phyloP scores from a whole-genome alignment of 2,329 filamentous ascomycete species.

The Clarireedia homoeocarpa region DNA sequence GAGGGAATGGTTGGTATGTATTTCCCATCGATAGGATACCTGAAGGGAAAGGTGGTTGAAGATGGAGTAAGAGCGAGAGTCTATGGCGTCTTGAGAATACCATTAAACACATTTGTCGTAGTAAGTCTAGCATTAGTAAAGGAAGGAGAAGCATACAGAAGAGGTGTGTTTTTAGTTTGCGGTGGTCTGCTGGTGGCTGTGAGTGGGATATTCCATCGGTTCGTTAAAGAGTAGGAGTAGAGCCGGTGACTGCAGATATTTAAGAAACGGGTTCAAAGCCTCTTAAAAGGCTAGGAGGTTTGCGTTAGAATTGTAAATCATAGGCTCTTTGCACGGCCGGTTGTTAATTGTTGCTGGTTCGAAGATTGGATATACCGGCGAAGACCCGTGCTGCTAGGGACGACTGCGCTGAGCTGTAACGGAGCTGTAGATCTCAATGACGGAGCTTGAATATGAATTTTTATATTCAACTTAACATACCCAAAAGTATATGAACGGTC shows the following conservation, averaged over 20 bases:
- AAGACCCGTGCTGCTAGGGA: too few relatives aligned
- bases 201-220: constrained; percentile 20
- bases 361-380: too few relatives aligned
- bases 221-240: background rate
- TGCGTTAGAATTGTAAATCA: too few relatives aligned
- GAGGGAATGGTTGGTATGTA: constrained; percentile 51
- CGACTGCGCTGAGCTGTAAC: too few relatives aligned
- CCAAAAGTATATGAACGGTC: too few relatives aligned
- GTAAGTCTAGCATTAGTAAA: constrained; percentile 38
- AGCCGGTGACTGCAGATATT: background rate
- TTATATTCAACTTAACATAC: too few relatives aligned
- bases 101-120: constrained; percentile 50
- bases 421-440: too few relatives aligned
- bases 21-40: constrained; percentile 45
- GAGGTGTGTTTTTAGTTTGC: constrained; percentile 28
- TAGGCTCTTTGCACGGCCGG: too few relatives aligned
- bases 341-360: too few relatives aligned
- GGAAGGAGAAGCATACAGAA: constrained; percentile 33
- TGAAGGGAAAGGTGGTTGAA: constrained; percentile 47
- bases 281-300: too few relatives aligned
- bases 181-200: constrained; percentile 23
- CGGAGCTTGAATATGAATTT: too few relatives aligned
- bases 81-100: constrained; percentile 50
- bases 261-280: too few relatives aligned
- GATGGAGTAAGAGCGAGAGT: constrained; percentile 45